phyloP scores from a whole-genome alignment of 352 stramenopile genomes.

The Phytophthora pistaciae region DNA sequence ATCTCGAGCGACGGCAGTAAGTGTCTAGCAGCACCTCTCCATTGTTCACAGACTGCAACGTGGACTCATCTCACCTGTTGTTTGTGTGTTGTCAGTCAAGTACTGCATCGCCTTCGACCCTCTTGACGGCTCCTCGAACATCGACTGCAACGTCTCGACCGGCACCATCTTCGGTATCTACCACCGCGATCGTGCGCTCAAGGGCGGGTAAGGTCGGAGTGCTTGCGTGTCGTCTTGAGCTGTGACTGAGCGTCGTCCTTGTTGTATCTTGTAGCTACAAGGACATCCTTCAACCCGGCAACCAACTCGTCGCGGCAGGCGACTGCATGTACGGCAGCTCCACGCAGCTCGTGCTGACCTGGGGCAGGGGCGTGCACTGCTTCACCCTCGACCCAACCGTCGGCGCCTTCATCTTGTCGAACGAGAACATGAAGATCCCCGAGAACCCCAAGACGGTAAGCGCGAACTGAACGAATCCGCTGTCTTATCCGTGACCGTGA shows the following conservation, averaged over 20 bases:
- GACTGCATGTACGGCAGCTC: constrained; percentile 99
- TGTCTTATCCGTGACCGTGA: background rate
- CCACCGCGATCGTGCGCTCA: constrained; percentile 62
- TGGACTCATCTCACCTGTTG: background rate
- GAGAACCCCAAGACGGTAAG: constrained; percentile 85
- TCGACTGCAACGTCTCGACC: constrained; percentile 99
- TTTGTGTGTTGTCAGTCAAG: constrained; percentile 63
- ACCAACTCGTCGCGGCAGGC: constrained; percentile 94
- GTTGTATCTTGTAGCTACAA: constrained; percentile 55
- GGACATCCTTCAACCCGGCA: constrained; percentile 94
- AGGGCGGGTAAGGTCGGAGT: constrained; percentile 40
- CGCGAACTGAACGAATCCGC: too few relatives aligned
- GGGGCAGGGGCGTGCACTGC: constrained; percentile 93
- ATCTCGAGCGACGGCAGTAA: constrained; percentile 44
- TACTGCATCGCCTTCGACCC: constrained; percentile 99
- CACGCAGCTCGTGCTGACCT: constrained; percentile 98
- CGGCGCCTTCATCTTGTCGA: constrained; percentile 98
- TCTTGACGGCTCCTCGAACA: constrained; percentile 98
- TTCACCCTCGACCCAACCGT: constrained; percentile 99
- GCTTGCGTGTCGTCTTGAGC: background rate
- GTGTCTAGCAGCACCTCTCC: constrained; percentile 1
- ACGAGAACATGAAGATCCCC: constrained; percentile 95
- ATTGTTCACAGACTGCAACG: background rate
- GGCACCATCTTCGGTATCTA: constrained; percentile 99
- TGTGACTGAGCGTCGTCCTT: constrained; percentile 4